These are phyloP conservation scores for Pseudoscleropodium purum DNA, from an alignment of 225 moss, liverwort and hornwort genomes.

Conservation along the genomic window DNA sequence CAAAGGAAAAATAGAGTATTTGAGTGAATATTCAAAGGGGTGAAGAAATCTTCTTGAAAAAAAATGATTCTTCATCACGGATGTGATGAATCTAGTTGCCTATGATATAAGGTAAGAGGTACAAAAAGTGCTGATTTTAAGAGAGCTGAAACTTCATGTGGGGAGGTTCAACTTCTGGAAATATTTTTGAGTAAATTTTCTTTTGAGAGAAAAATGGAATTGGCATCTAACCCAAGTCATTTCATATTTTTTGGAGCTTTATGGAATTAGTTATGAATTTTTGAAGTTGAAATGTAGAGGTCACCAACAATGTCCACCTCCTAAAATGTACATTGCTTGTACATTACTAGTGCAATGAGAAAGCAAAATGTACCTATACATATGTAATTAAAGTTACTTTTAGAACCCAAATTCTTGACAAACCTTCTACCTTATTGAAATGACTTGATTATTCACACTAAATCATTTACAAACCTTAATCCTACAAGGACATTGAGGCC, in stretches of 20 bases:
- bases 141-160: neutral
- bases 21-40: neutral
- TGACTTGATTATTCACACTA: neutral
- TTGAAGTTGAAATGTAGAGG: neutral
- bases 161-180: neutral
- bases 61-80: neutral
- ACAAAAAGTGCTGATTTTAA: neutral
- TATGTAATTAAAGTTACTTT: neutral
- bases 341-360: neutral
- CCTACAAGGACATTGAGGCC: accelerated
- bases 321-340: neutral
- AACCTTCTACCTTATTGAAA: neutral
- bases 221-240: neutral
- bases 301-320: neutral
- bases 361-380: neutral
- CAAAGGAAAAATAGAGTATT: neutral
- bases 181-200: neutral
- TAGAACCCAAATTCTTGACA: accelerated
- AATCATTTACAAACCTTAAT: neutral
- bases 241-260: neutral
- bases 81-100: neutral
- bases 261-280: neutral
- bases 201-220: neutral
- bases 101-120: too few relatives aligned
- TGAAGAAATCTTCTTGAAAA: neutral